phyloP scores from a whole-genome alignment of 768 basidiomycete genomes.

The Mycena kentingensis region DNA sequence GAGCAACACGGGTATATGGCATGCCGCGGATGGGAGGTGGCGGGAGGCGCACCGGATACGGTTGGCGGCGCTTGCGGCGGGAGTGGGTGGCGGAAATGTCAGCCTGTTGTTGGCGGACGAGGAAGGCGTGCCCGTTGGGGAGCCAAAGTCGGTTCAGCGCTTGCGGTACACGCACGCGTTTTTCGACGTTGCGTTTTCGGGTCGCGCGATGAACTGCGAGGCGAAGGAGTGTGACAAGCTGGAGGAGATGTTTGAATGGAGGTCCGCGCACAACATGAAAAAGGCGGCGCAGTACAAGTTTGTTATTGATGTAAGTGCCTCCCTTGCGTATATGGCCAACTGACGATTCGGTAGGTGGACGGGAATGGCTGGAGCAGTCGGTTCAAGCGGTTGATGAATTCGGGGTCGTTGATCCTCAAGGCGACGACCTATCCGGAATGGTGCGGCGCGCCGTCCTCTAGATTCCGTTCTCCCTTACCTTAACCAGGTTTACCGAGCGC shows the following conservation, averaged over 20 bases:
- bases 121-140: slow-evolving; percentile 35
- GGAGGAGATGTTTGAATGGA: slow-evolving; percentile 48
- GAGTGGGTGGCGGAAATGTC: slow-evolving; percentile 28
- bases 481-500: slow-evolving; percentile 50
- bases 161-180: slow-evolving; percentile 45
- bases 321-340: neutral
- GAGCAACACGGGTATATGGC: slow-evolving; percentile 66
- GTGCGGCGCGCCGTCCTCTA: neutral
- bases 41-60: slow-evolving; percentile 44
- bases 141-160: slow-evolving; percentile 30
- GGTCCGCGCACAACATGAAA: slow-evolving; percentile 38
- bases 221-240: slow-evolving; percentile 44
- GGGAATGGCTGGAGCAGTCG: slow-evolving; percentile 66
- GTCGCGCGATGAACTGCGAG: slow-evolving; percentile 43
- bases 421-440: no score
- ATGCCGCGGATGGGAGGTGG: slow-evolving; percentile 44
- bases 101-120: slow-evolving; percentile 34
- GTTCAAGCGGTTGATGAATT: slow-evolving; percentile 62
- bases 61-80: slow-evolving; percentile 40
- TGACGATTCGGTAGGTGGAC: slow-evolving; percentile 51
- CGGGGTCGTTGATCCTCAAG: slow-evolving; percentile 61
- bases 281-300: slow-evolving; percentile 60
- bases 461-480: neutral
- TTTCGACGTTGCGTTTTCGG: slow-evolving; percentile 58
- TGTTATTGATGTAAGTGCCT: slow-evolving; percentile 52